Evolutionary conservation across 192 early-diverging fungal genomes (phyloP).

Genomic region (Backusella liffmaniae): DNA sequence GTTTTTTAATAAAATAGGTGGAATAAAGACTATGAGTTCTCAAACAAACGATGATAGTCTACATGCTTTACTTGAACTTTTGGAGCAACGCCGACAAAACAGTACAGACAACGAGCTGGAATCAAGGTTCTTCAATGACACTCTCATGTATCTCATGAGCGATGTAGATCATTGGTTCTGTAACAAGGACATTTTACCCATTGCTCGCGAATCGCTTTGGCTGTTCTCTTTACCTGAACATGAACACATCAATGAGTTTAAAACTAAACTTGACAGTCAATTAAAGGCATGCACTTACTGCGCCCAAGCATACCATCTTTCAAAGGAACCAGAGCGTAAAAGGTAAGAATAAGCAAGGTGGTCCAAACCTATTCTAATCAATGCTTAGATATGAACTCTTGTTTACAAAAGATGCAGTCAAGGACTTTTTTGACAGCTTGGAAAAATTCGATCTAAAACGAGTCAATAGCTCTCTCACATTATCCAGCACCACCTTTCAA

Average conservation of each 20-base stretch:
- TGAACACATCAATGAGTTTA: constrained; percentile 31
- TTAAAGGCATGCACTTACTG: constrained; percentile 24
- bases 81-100: background rate
- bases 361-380: no score
- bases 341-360: background rate
- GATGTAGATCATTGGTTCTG: constrained; percentile 39
- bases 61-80: background rate
- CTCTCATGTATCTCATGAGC: constrained; percentile 25
- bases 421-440: constrained; percentile 17
- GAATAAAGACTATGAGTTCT: background rate
- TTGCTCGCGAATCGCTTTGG: constrained; percentile 33
- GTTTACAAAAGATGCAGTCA: constrained; percentile 22
- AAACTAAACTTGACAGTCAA: constrained; percentile 26
- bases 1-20: background rate
- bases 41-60: background rate
- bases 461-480: background rate
- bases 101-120: constrained; percentile 10
- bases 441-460: constrained; percentile 19
- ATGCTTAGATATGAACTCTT: constrained; percentile 14
- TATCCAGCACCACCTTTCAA: background rate
- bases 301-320: constrained; percentile 23
- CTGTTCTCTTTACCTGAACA: constrained; percentile 35
- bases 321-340: constrained; percentile 23
- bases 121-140: constrained; percentile 40
- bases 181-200: background rate